Base-by-base conservation (phyloP, 345 rosid species). In the Toxicodendron radicans region DNA sequence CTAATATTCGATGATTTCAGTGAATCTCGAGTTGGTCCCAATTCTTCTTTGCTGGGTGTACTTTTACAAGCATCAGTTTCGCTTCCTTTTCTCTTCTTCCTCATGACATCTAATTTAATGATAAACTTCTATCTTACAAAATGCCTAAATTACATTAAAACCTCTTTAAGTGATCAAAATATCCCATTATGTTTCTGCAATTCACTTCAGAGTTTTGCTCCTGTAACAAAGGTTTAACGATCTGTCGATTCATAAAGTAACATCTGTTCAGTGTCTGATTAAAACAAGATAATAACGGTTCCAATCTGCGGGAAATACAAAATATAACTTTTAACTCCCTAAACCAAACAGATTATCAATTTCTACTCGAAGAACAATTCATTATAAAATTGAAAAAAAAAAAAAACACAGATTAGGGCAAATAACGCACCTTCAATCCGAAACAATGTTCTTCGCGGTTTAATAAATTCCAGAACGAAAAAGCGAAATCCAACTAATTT, bases 81-180 rank as follows among this genome's bases (percentile, higher is more conserved):
- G 80, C 89, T 89, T 27, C 94, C 98, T 87, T 94, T 94, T 81
- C 98, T 86, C 83, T 92, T 94, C 88, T 85, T 92, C 94, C 95
- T 92, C 98, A 94, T 94, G 81, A 82, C 85, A 80, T 51, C 87
- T 63, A 76, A 41, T 65, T 16, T 1, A 43, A 49, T 7, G 38
- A 24, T 18, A 35, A 24, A 65, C 46, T 10, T 41, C 43, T 38
- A 76, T 68, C 75, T 21, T 21, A 53, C 49, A 78, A 67, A 3
- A 59, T 48, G 51, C 49, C 56, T 46, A 58, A 24, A 52, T 18
- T 20, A 73, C 70, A 73, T 69, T 48, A 60, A 18, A 48, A 2
- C 8, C 0, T 17, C 33, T 13, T 43, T 21, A 21, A 23, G 3
- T 23, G 21, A 41, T 33, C 2, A 51, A n/a, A 27, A 63, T 12